phyloP scores from a whole-genome alignment of 306 rosid species.

The Ormosia emarginata region DNA sequence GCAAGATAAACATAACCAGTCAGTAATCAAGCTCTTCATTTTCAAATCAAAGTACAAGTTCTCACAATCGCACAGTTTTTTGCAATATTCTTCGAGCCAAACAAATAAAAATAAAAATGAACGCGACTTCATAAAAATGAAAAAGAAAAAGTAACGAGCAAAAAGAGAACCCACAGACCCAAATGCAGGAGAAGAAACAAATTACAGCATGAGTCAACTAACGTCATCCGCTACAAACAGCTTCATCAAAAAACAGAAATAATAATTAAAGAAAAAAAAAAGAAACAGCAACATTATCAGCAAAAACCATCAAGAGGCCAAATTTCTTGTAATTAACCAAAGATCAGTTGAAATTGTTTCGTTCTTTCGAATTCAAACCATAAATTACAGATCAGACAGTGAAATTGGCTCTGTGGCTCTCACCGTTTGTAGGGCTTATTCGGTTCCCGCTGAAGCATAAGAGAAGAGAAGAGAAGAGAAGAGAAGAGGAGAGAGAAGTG shows the following conservation, averaged over 20 bases:
- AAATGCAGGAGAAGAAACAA: not conserved
- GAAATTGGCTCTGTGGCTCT: slow-evolving; percentile 14
- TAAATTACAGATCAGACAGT: slow-evolving; percentile 38
- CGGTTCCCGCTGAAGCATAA: not conserved
- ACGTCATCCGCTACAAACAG: not conserved
- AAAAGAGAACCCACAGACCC: not conserved
- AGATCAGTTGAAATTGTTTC: not conserved
- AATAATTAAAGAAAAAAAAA: not conserved
- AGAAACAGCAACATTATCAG: not conserved
- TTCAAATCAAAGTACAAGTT: not conserved
- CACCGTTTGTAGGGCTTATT: slow-evolving; percentile 38
- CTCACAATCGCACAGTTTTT: not conserved
- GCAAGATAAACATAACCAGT: not conserved
- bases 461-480: too few relatives aligned
- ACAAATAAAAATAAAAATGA: not conserved
- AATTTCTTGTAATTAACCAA: not conserved
- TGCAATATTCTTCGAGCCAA: not conserved
- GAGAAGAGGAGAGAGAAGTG: slow-evolving; percentile 17
- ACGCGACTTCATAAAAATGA: not conserved
- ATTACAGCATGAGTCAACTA: not conserved
- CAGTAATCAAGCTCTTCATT: slow-evolving; percentile 7
- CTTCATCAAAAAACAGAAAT: not conserved
- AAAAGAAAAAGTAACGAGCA: not conserved
- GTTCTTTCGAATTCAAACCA: slow-evolving; percentile 27
- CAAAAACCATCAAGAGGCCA: not conserved